phyloP scores from a whole-genome alignment of 495 filamentous ascomycete species.

The Aspergillus bertholletiae region DNA sequence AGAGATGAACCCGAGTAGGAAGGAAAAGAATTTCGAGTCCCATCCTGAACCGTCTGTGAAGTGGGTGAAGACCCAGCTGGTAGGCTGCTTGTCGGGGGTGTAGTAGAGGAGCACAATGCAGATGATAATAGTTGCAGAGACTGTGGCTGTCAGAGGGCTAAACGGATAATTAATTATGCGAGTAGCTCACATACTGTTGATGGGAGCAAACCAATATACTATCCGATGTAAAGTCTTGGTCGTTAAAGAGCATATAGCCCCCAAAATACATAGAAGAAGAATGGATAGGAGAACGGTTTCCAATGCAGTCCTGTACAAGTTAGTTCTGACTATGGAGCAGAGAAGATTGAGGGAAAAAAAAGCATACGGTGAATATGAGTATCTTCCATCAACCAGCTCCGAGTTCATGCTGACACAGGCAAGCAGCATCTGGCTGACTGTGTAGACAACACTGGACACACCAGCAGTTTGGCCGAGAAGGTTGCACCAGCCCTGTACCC shows the following conservation, averaged over 20 bases:
- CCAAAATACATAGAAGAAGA: slow-evolving; percentile 53
- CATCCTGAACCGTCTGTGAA: slow-evolving; percentile 66
- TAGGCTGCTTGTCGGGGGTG: slow-evolving; percentile 61
- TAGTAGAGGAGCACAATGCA: slow-evolving; percentile 59
- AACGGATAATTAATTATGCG: background rate
- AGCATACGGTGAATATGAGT: slow-evolving; percentile 45
- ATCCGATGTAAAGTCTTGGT: slow-evolving; percentile 61
- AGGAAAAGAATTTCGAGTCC: slow-evolving; percentile 61
- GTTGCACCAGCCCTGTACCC: slow-evolving; percentile 63
- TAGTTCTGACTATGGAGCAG: slow-evolving; percentile 3
- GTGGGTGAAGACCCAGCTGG: slow-evolving; percentile 63
- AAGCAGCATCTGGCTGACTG: slow-evolving; percentile 56
- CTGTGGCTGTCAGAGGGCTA: slow-evolving; percentile 26
- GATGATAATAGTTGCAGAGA: slow-evolving; percentile 55
- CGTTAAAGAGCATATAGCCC: slow-evolving; percentile 61
- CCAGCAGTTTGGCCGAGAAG: slow-evolving; percentile 59
- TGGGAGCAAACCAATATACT: slow-evolving; percentile 69
- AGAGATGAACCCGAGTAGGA: slow-evolving; percentile 65
- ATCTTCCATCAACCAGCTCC: slow-evolving; percentile 37
- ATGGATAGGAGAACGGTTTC: slow-evolving; percentile 64
- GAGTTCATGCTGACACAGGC: slow-evolving; percentile 57
- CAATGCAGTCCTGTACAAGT: slow-evolving; percentile 47
- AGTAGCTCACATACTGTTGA: slow-evolving; percentile 53
- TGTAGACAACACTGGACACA: slow-evolving; percentile 55
- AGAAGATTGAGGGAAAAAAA: background rate